phyloP scores from a whole-genome alignment of 139 green algal species.

The Haematococcus sp. region DNA sequence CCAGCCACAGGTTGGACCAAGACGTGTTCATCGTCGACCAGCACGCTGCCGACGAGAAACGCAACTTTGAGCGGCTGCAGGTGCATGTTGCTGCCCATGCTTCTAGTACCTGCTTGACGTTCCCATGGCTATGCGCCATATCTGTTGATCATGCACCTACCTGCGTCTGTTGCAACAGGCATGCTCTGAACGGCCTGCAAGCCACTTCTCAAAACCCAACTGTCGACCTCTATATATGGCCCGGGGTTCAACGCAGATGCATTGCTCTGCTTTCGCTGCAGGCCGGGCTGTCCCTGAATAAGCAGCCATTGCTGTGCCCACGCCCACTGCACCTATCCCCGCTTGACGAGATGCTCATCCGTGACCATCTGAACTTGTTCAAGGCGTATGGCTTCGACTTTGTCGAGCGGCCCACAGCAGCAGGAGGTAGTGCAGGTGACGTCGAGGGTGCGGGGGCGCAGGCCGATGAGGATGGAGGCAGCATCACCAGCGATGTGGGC shows the following conservation, averaged over 20 bases:
- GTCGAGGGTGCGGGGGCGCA: too few relatives aligned
- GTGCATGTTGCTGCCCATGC: background rate
- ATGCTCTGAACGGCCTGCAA: background rate
- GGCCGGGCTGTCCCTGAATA: constrained; percentile 54
- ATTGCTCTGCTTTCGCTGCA: too few relatives aligned
- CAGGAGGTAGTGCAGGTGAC: background rate
- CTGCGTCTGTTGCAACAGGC: background rate
- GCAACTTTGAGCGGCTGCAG: constrained; percentile 88
- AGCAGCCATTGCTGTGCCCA: constrained; percentile 82
- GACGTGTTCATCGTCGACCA: constrained; percentile 99
- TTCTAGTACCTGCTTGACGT: too few relatives aligned
- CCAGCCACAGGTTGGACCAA: constrained; percentile 40
- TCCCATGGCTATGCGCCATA: too few relatives aligned
- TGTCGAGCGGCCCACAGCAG: constrained; percentile 40
- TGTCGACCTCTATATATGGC: too few relatives aligned
- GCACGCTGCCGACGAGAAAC: constrained; percentile 93
- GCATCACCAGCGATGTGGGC: constrained; percentile 30
- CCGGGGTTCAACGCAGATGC: too few relatives aligned
- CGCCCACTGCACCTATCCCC: constrained; percentile 38
- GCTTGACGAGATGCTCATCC: constrained; percentile 41
- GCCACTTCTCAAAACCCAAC: too few relatives aligned
- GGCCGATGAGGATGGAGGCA: background rate
- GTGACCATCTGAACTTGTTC: constrained; percentile 55
- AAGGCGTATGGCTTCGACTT: constrained; percentile 91
- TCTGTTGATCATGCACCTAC: too few relatives aligned